Evolutionary conservation across 2,329 filamentous ascomycete genomes (phyloP), one percentile per base, ranked within the genome.

Genomic region (Aspergillus hiratsukae): DNA sequence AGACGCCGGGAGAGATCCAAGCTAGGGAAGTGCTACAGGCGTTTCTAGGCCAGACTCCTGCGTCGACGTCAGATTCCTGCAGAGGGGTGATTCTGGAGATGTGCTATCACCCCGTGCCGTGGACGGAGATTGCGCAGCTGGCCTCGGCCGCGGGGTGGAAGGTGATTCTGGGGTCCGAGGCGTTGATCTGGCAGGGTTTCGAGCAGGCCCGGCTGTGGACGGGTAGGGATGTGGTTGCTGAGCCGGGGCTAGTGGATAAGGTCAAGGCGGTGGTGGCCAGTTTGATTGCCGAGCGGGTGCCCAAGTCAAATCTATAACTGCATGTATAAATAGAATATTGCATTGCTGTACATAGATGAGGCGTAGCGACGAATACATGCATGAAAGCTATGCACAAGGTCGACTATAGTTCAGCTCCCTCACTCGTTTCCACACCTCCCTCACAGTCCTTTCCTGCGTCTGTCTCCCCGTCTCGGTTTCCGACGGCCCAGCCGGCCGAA

Each of bases 101-200:
- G 89, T 91, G 88, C 77, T 92, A 92, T 70, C 89, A 91, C 69
- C 89, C 89, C 0, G 72, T 80, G 2, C 86, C 87, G 0, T 86
- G 83, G 70, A 92, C 89, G 0, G 79, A 82, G 62, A 82, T 91
- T 50, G 84, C 83, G 1, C 80, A 79, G 46, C 65, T 91, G 45
- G 83, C 86, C 0, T 79, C 83, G 64, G 72, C 75, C 2, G 78
- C 79, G 9, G 86, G 86, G 0, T 91, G 89, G 89, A 81, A 86
- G 72, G 85, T 91, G 1, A 87, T 91, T 25, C 71, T 90, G 5
- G 89, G 89, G 0, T 90, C 88, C 0, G 89, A 91, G 75, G 87
- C 88, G 0, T 76, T 91, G 78, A 87, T 91, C 61, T 90, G 86
- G 75, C 88, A 91, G 71, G 89, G 88, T 0, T 71, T 91, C 19